These are phyloP conservation scores for Lichina pygmaea DNA, from an alignment of 495 filamentous ascomycete genomes.

Conservation along the genomic window DNA sequence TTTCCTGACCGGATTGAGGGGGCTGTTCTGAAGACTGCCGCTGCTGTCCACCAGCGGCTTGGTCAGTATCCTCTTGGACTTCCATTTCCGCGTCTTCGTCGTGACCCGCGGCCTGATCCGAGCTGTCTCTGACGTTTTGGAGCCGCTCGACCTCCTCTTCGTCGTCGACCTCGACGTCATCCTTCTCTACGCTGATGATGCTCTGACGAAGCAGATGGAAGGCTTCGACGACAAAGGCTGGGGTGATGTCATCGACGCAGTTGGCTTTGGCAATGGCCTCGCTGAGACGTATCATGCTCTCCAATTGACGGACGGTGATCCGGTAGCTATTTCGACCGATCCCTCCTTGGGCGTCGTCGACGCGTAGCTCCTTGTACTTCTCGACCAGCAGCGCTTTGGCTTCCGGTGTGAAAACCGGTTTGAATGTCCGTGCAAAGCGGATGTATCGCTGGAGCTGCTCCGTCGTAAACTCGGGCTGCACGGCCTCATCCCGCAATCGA, in stretches of 20 bases:
- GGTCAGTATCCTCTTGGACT: not conserved
- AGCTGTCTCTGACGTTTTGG: constrained; percentile 7
- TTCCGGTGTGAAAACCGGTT: constrained; percentile 71
- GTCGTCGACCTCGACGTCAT: constrained; percentile 91
- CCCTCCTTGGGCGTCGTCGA: constrained; percentile 84
- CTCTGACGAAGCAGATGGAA: constrained; percentile 71
- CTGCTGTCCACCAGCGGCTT: not conserved
- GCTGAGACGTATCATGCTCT: constrained; percentile 77
- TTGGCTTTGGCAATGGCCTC: constrained; percentile 95
- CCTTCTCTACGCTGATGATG: constrained; percentile 94
- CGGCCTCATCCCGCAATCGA: constrained; percentile 67
- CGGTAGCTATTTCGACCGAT: constrained; percentile 81
- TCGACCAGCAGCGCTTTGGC: constrained; percentile 64
- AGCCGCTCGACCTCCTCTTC: constrained; percentile 20
- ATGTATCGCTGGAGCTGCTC: constrained; percentile 96
- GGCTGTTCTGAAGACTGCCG: not conserved
- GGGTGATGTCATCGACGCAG: constrained; percentile 73
- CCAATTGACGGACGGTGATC: constrained; percentile 88
- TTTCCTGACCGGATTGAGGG: too few species aligned
- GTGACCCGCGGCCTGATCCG: constrained; percentile 12
- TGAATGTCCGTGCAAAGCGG: constrained; percentile 83
- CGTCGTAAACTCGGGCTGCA: constrained; percentile 79
- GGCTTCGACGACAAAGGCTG: constrained; percentile 69
- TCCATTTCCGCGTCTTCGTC: constrained; percentile 12
- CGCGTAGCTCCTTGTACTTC: constrained; percentile 86